Base-by-base conservation (phyloP, 1,139 yeast genomes). In the Lodderomyces jiufengensis region DNA sequence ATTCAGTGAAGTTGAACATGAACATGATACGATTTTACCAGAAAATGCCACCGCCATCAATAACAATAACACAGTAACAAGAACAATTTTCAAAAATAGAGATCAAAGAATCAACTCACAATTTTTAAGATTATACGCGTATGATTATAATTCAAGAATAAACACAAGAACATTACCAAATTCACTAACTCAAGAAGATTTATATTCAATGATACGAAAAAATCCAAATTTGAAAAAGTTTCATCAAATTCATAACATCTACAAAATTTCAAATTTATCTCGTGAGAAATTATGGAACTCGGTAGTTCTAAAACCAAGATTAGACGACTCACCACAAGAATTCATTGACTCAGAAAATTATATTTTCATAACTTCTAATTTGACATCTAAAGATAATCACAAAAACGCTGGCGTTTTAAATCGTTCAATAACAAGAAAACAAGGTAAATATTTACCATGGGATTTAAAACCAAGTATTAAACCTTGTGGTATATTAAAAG, bases 281-380 rank as follows among this genome's bases (percentile, higher is more conserved):
- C 58, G 61, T 48, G 73, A 68, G 32, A 75, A 74, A 46, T 54
- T 75, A 29, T 75, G 80, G 79, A 59, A 63, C 38, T 58, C 57
- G 30, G 71, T 73, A n/a, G 60, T 73, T 3, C 58, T 76, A 27
- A 62, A 63, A 5, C 78, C 78, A n/a, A 52, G 81, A 37, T 15
- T 36, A 0, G 80, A 74, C 45, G 48, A 48, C 2, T 47, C 58
- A 2, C 71, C 73, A 0, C 33, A 40, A 3, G 40, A 44, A 11
- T 45, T 50, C 24, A 54, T 70, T 7, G 52, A 57, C 37, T 39
- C 49, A 33, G 40, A 46, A 33, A 28, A 44, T 20, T 63, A 59
- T 45, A 38, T 58, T 18, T 18, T 5, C 20, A 5, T 18, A 18
- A 18, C n/a, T n/a, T n/a, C n/a, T n/a, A n/a, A n/a, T n/a, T n/a